Evolutionary conservation across 208 protist species (phyloP).

Genomic region (Leishmania aethiopica): DNA sequence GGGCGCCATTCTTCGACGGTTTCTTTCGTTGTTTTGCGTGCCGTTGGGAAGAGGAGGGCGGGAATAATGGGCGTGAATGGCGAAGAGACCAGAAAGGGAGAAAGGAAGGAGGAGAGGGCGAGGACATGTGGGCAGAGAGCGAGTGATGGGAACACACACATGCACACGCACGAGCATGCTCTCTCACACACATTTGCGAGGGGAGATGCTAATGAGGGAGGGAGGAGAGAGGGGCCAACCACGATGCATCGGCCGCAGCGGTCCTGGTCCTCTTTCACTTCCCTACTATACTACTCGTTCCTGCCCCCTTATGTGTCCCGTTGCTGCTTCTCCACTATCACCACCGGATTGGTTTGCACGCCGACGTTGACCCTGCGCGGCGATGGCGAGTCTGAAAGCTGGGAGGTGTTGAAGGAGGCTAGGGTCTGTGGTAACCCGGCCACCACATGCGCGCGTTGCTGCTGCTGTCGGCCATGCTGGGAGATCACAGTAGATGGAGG

Average conservation of each 20-base stretch:
- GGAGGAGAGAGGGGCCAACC: background rate
- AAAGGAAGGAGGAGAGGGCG: background rate
- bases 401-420: background rate
- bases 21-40: background rate
- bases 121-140: background rate
- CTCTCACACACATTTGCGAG: background rate
- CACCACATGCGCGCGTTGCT: background rate
- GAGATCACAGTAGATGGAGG: background rate
- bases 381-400: background rate
- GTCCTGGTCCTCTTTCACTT: background rate
- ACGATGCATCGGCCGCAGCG: background rate
- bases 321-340: constrained; percentile 40
- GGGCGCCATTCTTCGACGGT: background rate
- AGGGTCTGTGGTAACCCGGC: background rate
- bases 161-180: background rate
- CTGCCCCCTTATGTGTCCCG: background rate
- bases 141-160: constrained; percentile 2
- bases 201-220: background rate
- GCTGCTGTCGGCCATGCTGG: constrained; percentile 5
- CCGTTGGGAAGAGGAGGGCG: background rate
- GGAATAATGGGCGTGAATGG: background rate
- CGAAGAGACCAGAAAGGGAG: background rate
- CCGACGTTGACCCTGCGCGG: constrained; percentile 31
- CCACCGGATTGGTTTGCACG: constrained; percentile 72
- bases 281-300: background rate